Conservation (phyloP, 345 rosid genomes). For the Camelina laxa region DNA sequence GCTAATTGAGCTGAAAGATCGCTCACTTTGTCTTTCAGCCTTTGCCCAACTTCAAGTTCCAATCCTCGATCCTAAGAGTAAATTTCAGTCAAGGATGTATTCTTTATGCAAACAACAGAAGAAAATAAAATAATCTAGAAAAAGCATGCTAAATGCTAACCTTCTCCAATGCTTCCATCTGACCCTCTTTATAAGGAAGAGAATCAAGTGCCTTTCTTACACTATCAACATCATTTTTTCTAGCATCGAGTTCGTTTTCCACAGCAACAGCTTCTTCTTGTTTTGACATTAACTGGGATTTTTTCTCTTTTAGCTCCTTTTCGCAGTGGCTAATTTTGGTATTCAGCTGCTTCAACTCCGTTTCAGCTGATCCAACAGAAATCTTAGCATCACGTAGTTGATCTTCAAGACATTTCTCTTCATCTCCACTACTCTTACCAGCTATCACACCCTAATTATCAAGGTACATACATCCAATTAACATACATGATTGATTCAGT, state of each 20-base stretch:
- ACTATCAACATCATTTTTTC: conserved; percentile 67
- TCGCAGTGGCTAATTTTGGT: conserved; percentile 81
- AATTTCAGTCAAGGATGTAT: conserved; percentile 25
- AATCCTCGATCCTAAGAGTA: conserved; percentile 67
- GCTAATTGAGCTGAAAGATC: conserved; percentile 71
- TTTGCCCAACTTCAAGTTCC: conserved; percentile 68
- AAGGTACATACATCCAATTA: conserved; percentile 29
- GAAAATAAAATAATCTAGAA: background rate
- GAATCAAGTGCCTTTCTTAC: conserved; percentile 59
- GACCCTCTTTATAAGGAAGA: conserved; percentile 71
- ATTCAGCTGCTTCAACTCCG: conserved; percentile 81
- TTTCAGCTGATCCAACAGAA: conserved; percentile 85
- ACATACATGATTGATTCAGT: conserved; percentile 1
- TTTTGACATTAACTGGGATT: conserved; percentile 68
- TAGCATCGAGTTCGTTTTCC: conserved; percentile 68
- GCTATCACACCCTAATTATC: conserved; percentile 77
- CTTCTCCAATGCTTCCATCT: conserved; percentile 89
- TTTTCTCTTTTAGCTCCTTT: conserved; percentile 84
- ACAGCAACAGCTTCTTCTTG: conserved; percentile 75
- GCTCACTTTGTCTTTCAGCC: conserved; percentile 73
- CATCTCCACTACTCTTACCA: conserved; percentile 92
- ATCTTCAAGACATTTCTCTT: conserved; percentile 97
- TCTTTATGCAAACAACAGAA: background rate
- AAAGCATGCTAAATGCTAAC: conserved; percentile 44
- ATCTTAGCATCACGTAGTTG: conserved; percentile 88